A percentile compares a stretch with the other conserved stretches of the same genome.
phyloP scores from a whole-genome alignment of 2,329 filamentous ascomycete genomes.

The Aureobasidium sp. region DNA sequence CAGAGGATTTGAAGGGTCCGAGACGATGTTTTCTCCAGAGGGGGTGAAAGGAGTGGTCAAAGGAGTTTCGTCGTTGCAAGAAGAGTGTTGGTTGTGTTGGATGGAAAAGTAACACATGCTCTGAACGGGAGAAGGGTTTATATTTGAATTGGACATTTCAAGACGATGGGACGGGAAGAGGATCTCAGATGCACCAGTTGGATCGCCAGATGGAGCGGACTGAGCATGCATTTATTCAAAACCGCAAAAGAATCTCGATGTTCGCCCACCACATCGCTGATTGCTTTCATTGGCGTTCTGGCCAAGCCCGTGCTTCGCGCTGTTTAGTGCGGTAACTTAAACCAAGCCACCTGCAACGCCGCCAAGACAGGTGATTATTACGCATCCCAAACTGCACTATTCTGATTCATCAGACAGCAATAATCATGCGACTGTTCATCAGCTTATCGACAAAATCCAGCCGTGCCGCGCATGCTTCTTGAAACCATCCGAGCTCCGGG shows the following conservation, averaged over 20 bases:
- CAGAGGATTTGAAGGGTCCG: conserved; percentile 21
- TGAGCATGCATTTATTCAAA: conserved; percentile 6
- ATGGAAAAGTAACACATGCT: conserved; percentile 16
- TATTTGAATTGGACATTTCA: conserved; percentile 9
- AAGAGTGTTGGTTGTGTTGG: conserved; percentile 8
- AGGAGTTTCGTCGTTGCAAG: conserved; percentile 15
- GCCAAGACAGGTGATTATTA: not conserved
- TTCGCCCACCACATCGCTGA: not conserved
- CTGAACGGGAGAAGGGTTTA: not conserved
- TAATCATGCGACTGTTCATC: conserved; percentile 9
- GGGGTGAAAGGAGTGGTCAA: conserved; percentile 8
- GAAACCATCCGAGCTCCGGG: too few relatives aligned
- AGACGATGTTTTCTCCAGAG: not conserved
- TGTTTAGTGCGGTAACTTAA: conserved; percentile 8
- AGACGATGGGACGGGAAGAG: not conserved
- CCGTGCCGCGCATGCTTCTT: too few relatives aligned
- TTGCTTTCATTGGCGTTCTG: not conserved
- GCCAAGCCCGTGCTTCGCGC: not conserved
- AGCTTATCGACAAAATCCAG: not conserved
- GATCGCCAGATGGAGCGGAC: conserved; percentile 14
- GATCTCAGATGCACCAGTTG: conserved; percentile 11
- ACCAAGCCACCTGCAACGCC: not conserved
- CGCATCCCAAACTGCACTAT: not conserved
- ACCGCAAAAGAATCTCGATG: conserved; percentile 2
- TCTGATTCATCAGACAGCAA: too few relatives aligned